phyloP scores from a whole-genome alignment of 495 filamentous ascomycete species.

The Cudoniella acicularis region DNA sequence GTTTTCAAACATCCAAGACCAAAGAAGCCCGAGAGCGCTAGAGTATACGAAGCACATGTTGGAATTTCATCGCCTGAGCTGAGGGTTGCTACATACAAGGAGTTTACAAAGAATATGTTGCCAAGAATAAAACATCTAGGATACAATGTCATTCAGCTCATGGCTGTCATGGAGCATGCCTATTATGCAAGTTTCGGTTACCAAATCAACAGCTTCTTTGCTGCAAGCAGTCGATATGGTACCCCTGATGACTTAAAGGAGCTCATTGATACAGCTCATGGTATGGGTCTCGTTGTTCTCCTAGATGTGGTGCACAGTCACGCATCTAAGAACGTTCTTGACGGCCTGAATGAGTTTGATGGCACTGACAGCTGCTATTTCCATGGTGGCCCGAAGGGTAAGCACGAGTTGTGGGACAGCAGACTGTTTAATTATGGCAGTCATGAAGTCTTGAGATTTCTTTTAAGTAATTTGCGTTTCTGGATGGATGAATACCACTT shows the following conservation, averaged over 20 bases:
- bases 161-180: slow-evolving; percentile 99
- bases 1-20: slow-evolving; percentile 78
- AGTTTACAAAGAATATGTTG: slow-evolving; percentile 90
- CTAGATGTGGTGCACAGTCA: slow-evolving; percentile 97
- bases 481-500: slow-evolving; percentile 99
- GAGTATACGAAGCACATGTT: slow-evolving; percentile 97
- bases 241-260: slow-evolving; percentile 94
- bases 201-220: slow-evolving; percentile 98
- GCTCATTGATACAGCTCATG: slow-evolving; percentile 90
- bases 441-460: slow-evolving; percentile 91
- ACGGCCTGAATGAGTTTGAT: slow-evolving; percentile 93
- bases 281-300: slow-evolving; percentile 85
- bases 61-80: slow-evolving; percentile 93
- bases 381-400: slow-evolving; percentile 77
- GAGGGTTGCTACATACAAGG: slow-evolving; percentile 87
- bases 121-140: slow-evolving; percentile 86
- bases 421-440: slow-evolving; percentile 94
- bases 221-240: slow-evolving; percentile 93
- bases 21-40: slow-evolving; percentile 76
- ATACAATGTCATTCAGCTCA: slow-evolving; percentile 97
- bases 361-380: slow-evolving; percentile 94
- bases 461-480: slow-evolving; percentile 92
- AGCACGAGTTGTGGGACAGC: slow-evolving; percentile 92
- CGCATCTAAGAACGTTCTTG: slow-evolving; percentile 92
- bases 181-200: slow-evolving; percentile 99